Percentiles rank a stretch among this genome's conserved stretches.
Evolutionary conservation across 805 yeast species (phyloP).

Genomic region (Lipomyces starkeyi): DNA sequence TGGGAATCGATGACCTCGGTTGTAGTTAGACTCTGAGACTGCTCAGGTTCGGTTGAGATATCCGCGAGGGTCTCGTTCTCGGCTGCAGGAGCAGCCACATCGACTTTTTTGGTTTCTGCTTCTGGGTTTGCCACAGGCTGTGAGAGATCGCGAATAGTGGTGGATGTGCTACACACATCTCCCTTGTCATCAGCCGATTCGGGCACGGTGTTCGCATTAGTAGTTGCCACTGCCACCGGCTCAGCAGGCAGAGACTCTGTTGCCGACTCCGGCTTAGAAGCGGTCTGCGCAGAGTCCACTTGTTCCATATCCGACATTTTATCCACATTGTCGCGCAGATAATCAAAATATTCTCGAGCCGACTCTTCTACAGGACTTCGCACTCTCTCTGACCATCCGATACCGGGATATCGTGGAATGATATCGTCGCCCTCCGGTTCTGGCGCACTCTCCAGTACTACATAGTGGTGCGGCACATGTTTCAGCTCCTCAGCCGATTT

Average conservation of each 20-base stretch:
- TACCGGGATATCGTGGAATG: constrained; percentile 13
- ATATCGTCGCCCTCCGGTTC: constrained; percentile 20
- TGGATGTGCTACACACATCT: background rate
- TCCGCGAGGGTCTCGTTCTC: background rate
- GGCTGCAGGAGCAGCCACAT: background rate
- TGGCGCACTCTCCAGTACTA: constrained; percentile 17
- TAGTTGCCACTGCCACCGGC: background rate
- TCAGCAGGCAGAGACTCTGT: background rate
- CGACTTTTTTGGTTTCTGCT: background rate
- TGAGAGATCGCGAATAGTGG: background rate
- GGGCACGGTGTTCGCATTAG: background rate
- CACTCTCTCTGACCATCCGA: background rate
- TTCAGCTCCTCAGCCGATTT: background rate
- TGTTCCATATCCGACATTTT: background rate
- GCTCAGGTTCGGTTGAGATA: background rate
- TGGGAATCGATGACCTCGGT: constrained; percentile 1
- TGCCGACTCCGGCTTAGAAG: background rate
- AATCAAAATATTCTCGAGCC: background rate
- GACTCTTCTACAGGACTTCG: background rate
- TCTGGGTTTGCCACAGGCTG: background rate
- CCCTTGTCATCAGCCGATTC: background rate
- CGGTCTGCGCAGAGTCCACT: no score
- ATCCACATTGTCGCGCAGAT: background rate
- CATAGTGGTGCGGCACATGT: constrained; percentile 4
- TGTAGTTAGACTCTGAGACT: background rate